Evolutionary conservation across 116 monocot genomes (phyloP), one percentile per base, ranked within the genome.

Genomic region (Phalaenopsis hybrid): DNA sequence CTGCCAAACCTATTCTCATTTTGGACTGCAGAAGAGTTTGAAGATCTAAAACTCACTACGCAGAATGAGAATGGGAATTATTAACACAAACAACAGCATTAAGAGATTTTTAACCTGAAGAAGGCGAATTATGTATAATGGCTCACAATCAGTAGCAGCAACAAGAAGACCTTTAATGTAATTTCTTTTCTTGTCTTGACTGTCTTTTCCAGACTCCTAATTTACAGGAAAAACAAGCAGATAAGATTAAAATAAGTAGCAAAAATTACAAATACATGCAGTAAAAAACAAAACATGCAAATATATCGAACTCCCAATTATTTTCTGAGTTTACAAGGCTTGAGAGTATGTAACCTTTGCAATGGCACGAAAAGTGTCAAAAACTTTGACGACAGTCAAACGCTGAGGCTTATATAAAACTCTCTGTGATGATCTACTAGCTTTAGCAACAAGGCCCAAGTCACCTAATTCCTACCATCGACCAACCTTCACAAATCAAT

Each of bases 81-180:
- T 4, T 15, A 68, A n/a, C 2, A 80, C 58, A 48, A 78, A 31
- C 16, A 82, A 63, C 16, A 43, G 18, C 34, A 59, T 20, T 13
- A 17, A 81, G 75, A 41, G 70, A 50, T 17, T 48, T 76, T 11
- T 18, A 85, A 99, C 99, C 93, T 99, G 95, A 44, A 99, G 87
- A 70, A 99, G 89, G 79, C 99, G 93, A 76, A 91, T 88, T 58
- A 99, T 78, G 82, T 99, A 99, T 76, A 87, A 95, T 61, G 99
- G 99, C 81, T 99, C 99, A 77, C 99, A 95, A 83, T 99, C 95
- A 82, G 91, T 92, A 79, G 99, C 99, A 72, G 99, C 99, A 57
- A 95, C 95, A 84, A 99, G 95, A 90, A 99, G 99, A 57, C 88
- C 91, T 90, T 92, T 99, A 61, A 99, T 99, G 81, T 99, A 95